Evolutionary conservation across 2,329 filamentous ascomycete species (phyloP), one percentile per base, ranked within the genome.

Genomic region (Ploettnerulaceae sp.): DNA sequence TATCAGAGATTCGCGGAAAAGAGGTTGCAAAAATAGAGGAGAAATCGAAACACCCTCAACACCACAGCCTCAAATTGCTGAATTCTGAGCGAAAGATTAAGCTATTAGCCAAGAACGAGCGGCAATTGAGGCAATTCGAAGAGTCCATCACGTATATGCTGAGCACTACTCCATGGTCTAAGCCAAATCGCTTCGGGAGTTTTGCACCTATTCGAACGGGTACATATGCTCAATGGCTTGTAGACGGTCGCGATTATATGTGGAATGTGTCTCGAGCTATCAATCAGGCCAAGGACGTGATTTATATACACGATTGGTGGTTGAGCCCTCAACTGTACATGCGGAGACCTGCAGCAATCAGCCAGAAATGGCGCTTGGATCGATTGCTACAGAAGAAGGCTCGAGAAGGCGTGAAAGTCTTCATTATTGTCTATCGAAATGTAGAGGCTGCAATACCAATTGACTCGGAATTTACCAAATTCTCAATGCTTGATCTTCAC

Each of bases 241-340:
- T 98, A 0, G 93, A 98, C 67, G 93, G 88, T 12, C 81, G 93
- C 57, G 93, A 98, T 65, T 94, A 97, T 71, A 97, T 97, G 91
- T 98, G 93, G 93, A 95, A 96, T 64, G 89, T 97, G 6, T 97
- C 91, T 8, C 81, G 91, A 54, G 93, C 93, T 9, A 94, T 98
- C 60, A 93, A 89, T 64, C 95, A 96, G 81, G 93, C 93, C 7
- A 88, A 88, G 60, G 93, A 97, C 69, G 91, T 97, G 52, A 91
- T 98, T 58, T 97, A 97, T 67, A 97, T 98, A 53, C 93, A 98
- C 65, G 93, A 97, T 66, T 98, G 93, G 93, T 98, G 93, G 93
- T 71, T 98, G 31, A 96, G 88, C 58, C 93, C 93, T 1, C 91
- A 98, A 67, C 71, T 98, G 34, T 98, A 98, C 69, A 84, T 97